Conservation (phyloP, 75 land plant genomes). For the Adiantum capillusveneris region DNA sequence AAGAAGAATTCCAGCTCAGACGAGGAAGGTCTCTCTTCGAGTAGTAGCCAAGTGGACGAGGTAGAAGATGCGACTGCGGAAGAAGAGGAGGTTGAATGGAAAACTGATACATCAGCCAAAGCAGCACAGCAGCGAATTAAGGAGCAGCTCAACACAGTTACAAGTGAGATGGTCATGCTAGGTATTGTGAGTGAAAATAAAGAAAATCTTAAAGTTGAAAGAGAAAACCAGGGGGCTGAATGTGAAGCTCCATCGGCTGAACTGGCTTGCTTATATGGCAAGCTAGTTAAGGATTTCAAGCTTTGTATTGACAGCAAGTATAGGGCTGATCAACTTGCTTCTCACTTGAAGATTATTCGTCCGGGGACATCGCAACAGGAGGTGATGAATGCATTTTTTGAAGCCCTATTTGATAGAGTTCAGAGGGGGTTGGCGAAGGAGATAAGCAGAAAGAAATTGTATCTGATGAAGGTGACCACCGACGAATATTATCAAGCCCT, state of each 20-base stretch:
- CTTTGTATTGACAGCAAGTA: too few species aligned
- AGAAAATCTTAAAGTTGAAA: too few species aligned
- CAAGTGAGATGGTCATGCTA: conserved; percentile 93
- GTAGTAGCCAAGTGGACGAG: conserved; percentile 62
- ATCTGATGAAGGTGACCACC: conserved; percentile 31
- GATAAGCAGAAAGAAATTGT: conserved; percentile 58
- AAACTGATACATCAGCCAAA: conserved; percentile 81
- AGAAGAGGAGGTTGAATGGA: conserved; percentile 85
- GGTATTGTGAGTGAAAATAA: conserved; percentile 20
- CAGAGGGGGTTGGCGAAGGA: conserved; percentile 80
- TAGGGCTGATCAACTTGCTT: too few species aligned
- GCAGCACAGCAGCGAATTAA: conserved; percentile 76
- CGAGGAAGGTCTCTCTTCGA: conserved; percentile 66
- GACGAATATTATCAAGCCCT: conserved; percentile 54
- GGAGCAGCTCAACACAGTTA: conserved; percentile 81
- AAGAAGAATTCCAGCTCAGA: conserved; percentile 60
- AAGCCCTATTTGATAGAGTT: conserved; percentile 63
- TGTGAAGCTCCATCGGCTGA: too few species aligned
- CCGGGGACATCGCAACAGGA: conserved; percentile 40
- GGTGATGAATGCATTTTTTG: conserved; percentile 58
- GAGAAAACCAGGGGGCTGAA: too few species aligned
- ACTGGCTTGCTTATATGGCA: too few species aligned
- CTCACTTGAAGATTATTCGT: conserved; percentile 13
- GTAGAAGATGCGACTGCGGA: conserved; percentile 28
- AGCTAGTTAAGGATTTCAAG: too few species aligned